phyloP scores from a whole-genome alignment of 352 stramenopile species.

The Pythium brassicae region DNA sequence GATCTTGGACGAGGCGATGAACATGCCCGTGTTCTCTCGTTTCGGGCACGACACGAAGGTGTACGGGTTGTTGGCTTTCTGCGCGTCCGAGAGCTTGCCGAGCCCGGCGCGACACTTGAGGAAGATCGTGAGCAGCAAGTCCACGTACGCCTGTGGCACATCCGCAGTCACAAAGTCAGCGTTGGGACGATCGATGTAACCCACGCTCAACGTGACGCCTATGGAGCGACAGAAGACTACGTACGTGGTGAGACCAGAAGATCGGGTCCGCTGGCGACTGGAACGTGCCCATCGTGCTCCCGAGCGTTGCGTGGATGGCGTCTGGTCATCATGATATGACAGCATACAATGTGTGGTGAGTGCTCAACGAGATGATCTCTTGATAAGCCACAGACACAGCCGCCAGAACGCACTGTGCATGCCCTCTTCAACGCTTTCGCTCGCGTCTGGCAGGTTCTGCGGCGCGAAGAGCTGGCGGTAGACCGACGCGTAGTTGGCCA shows the following conservation, averaged over 20 bases:
- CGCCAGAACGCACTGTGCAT: conserved; percentile 60
- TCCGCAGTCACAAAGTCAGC: conserved; percentile 1
- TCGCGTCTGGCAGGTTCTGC: conserved; percentile 56
- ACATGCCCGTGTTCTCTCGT: conserved; percentile 11
- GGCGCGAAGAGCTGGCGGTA: conserved; percentile 67
- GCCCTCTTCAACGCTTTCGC: conserved; percentile 61
- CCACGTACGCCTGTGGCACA: conserved; percentile 32
- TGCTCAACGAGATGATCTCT: not conserved
- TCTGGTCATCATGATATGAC: conserved; percentile 27
- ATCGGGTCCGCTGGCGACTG: conserved; percentile 80
- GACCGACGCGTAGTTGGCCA: conserved; percentile 71
- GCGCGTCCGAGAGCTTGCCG: conserved; percentile 38
- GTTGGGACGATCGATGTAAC: not conserved
- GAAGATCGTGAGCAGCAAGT: conserved; percentile 83
- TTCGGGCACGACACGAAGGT: conserved; percentile 54
- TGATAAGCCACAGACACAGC: not conserved
- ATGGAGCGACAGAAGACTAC: not conserved
- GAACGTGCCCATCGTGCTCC: conserved; percentile 62
- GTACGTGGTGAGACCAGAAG: conserved; percentile 81
- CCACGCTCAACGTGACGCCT: not conserved
- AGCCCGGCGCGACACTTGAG: conserved; percentile 78
- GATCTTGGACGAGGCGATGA: conserved; percentile 37
- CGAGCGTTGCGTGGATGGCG: conserved; percentile 72
- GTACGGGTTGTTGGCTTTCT: conserved; percentile 60
- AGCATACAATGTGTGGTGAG: not conserved